Evolutionary conservation across 495 filamentous ascomycete genomes (phyloP), one percentile per base, ranked within the genome.

Genomic region (Lasiosphaeria ovina): DNA sequence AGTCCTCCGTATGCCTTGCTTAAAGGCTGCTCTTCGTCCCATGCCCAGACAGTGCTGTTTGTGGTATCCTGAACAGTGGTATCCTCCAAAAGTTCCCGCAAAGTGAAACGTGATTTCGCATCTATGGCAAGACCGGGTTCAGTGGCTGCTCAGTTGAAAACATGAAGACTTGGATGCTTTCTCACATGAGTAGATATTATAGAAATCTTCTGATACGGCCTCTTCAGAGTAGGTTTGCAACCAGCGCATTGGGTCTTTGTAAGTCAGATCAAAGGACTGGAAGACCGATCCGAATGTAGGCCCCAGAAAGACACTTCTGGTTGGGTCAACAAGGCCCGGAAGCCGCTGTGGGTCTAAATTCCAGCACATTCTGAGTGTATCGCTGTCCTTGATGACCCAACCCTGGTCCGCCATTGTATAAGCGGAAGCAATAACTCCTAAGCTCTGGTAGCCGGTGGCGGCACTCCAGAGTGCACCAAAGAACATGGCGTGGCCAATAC

Each of bases 401-500:
- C 35, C 16, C 49, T 24, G 17, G 51, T 60, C 58, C 38, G 58
- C 17, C 50, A 60, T 54, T 6, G 51, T 33, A 33, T 45, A 53
- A 6, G 9, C 32, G 32, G 10, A 17, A 3, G 31, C 17, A 9
- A 4, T 32, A 7, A 36, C 4, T 24, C 51, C 47, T 24, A 24
- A 0, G 24, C 24, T 24, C 36, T 54, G 58, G 33, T 60, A 60
- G 12, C 58, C 58, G 1, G 58, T 48, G 9, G 58, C 49, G 8
- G 57, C 57, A 34, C 58, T 60, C 58, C 58, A 60, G 16, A 60
- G 10, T 6, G 51, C 47, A 3, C 35, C 32, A 40, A 60, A 60
- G 31, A 60, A 17, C 5, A 60, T 4, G 34, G 55, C 33, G 35
- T 60, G 51, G 0, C 24, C 50, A 35, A 49, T 24, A 5, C 34